phyloP scores from a whole-genome alignment of 331 rosid genomes.

The Erythrophleum ivorense region DNA sequence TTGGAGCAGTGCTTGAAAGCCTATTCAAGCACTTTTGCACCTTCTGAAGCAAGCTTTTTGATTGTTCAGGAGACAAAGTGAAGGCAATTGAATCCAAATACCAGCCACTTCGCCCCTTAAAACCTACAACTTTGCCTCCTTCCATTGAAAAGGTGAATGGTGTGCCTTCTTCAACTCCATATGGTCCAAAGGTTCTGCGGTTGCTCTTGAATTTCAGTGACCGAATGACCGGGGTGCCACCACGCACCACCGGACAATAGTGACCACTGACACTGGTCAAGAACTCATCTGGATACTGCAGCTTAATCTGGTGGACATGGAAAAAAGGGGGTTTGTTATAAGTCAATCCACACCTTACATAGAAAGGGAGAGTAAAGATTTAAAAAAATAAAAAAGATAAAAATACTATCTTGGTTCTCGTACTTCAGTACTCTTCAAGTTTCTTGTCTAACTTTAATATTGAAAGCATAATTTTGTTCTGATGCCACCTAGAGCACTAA shows the following conservation, averaged over 20 bases:
- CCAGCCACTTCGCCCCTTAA: conserved; percentile 61
- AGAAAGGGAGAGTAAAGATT: no score
- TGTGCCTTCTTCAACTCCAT: conserved; percentile 68
- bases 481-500: no score
- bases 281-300: conserved; percentile 62
- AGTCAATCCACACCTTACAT: no score
- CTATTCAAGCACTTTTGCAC: conserved; percentile 47
- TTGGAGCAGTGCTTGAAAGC: conserved; percentile 48
- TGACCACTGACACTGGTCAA: conserved; percentile 59
- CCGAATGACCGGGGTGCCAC: conserved; percentile 54
- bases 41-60: conserved; percentile 41
- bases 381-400: no score
- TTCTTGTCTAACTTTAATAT: no score
- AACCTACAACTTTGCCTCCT: conserved; percentile 64
- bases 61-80: conserved; percentile 33
- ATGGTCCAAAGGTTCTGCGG: conserved; percentile 65
- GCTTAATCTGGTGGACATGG: conserved; percentile 46
- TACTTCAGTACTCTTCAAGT: no score
- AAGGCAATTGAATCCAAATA: conserved; percentile 63
- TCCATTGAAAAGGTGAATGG: conserved; percentile 61
- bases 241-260: conserved; percentile 49
- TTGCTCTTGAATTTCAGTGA: conserved; percentile 67
- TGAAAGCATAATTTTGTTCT: not conserved
- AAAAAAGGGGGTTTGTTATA: not conserved
- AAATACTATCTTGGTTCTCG: no score